Evolutionary conservation across 2,329 filamentous ascomycete species (phyloP), one percentile per base, ranked within the genome.

Genomic region (Eurotiales sp.): DNA sequence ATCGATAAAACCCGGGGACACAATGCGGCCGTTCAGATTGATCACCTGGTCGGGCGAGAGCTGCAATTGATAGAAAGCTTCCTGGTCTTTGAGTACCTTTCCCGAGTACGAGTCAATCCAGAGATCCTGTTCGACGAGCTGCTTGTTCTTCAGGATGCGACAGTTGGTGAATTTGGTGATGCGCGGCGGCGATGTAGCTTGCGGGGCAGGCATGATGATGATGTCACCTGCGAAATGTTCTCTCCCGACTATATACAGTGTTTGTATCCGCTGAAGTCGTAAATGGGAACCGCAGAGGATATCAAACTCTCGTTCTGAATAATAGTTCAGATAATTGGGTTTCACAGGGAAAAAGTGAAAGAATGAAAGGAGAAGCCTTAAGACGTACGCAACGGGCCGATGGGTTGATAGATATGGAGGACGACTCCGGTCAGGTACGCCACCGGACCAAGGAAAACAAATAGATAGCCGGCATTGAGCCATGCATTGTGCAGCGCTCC

Each of bases 91-190:
- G 43, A 96, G 76, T 62, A 96, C 89, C 68, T 89, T 91, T 58
- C 91, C 91, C 1, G 85, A 89, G 14, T 78, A 66, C 0, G 89
- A 87, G 68, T 87, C 90, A 55, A 96, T 84, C 90, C 90, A 96
- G n/a, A 96, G 79, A 64, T 96, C 91, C 56, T 87, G 84, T 40
- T 82, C 71, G 40, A 95, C 79, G 22, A 96, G 77, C 17, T 76
- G 64, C 57, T 85, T 78, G 59, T 82, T 83, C 62, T 82, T 84
- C 53, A 92, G 77, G 22, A 95, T 75, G 46, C 86, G 84, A 66
- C 90, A 95, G 73, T 95, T 95, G 63, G 88, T 93, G 68, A 95
- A 87, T 67, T 92, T 93, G 64, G 87, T 90, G 65, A 96, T 85
- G 46, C 76, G 75, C 43, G 69, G 65, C 12, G 48, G 36, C 46